A percentile compares a stretch with the other conserved stretches of the same genome.
phyloP scores from a whole-genome alignment of 2,329 filamentous ascomycete species.

The Diaporthe aspalathi region DNA sequence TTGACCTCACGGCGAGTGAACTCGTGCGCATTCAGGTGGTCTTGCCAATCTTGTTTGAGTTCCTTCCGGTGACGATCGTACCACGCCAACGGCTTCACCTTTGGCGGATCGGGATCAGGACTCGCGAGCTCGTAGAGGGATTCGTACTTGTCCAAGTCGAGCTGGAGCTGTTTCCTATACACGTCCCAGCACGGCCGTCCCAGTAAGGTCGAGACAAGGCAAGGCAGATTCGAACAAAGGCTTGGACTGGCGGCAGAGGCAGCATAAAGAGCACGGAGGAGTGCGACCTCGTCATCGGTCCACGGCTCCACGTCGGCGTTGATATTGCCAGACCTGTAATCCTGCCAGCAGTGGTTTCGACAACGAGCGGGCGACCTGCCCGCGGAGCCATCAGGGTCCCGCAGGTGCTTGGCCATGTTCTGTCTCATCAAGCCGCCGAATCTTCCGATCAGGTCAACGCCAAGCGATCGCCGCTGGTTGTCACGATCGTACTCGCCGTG shows the following conservation, averaged over 20 bases:
- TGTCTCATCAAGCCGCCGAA: constrained; percentile 46
- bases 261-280: constrained; percentile 60
- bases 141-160: constrained; percentile 47
- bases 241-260: constrained; percentile 34
- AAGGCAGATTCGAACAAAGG: constrained; percentile 54
- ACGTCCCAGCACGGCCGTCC: constrained; percentile 66
- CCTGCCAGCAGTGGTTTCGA: constrained; percentile 57
- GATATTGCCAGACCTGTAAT: constrained; percentile 47
- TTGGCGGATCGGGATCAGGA: constrained; percentile 46
- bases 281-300: constrained; percentile 60
- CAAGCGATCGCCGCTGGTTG: constrained; percentile 65
- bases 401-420: constrained; percentile 48
- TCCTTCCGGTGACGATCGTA: constrained; percentile 68
- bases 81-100: constrained; percentile 62
- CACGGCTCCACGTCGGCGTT: constrained; percentile 54
- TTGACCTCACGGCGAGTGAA: constrained; percentile 68
- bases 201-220: constrained; percentile 61
- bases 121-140: constrained; percentile 44
- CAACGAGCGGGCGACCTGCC: constrained; percentile 43
- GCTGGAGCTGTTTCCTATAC: constrained; percentile 55
- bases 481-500: constrained; percentile 68
- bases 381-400: constrained; percentile 26
- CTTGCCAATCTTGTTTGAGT: constrained; percentile 66
- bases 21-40: constrained; percentile 65
- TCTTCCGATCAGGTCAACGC: constrained; percentile 57